phyloP scores from a whole-genome alignment of 192 early-diverging fungal species.

The Dispira simplex region DNA sequence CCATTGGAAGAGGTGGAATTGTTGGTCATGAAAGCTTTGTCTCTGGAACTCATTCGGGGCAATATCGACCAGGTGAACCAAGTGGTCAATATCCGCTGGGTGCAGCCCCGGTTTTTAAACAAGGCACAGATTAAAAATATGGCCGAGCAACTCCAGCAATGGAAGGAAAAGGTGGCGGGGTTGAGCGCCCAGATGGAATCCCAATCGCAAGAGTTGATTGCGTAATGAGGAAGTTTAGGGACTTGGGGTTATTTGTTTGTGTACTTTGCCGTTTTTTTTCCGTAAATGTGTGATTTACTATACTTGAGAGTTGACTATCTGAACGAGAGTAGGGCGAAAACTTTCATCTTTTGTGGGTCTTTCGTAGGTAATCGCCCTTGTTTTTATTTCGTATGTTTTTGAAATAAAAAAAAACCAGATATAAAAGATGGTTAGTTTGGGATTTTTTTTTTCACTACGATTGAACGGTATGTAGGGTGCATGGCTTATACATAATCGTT shows the following conservation, averaged over 20 bases:
- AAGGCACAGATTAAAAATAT: slow-evolving; percentile 75
- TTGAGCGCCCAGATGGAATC: slow-evolving; percentile 51
- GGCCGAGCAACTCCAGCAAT: slow-evolving; percentile 64
- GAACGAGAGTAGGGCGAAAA: too few species aligned
- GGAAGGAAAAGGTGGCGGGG: slow-evolving; percentile 71
- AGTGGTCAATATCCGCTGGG: slow-evolving; percentile 85
- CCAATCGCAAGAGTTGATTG: slow-evolving; percentile 51
- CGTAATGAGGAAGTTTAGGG: slow-evolving; percentile 12
- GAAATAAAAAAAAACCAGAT: too few species aligned
- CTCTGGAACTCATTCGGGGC: slow-evolving; percentile 81
- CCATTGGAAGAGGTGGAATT: slow-evolving; percentile 82
- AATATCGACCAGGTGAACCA: slow-evolving; percentile 91
- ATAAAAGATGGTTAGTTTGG: too few species aligned
- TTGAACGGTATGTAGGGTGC: too few species aligned
- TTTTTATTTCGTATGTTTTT: too few species aligned
- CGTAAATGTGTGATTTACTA: too few species aligned
- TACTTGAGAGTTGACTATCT: too few species aligned
- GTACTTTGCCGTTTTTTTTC: too few species aligned
- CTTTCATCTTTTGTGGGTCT: too few species aligned
- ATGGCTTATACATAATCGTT: too few species aligned
- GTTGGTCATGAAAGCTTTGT: slow-evolving; percentile 94
- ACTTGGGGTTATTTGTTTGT: not conserved
- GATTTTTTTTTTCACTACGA: too few species aligned
- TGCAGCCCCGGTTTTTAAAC: slow-evolving; percentile 93
- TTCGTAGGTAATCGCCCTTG: too few species aligned